Evolutionary conservation across 495 filamentous ascomycete species (phyloP), one percentile per base, ranked within the genome.

Genomic region (Daldinia decipiens): DNA sequence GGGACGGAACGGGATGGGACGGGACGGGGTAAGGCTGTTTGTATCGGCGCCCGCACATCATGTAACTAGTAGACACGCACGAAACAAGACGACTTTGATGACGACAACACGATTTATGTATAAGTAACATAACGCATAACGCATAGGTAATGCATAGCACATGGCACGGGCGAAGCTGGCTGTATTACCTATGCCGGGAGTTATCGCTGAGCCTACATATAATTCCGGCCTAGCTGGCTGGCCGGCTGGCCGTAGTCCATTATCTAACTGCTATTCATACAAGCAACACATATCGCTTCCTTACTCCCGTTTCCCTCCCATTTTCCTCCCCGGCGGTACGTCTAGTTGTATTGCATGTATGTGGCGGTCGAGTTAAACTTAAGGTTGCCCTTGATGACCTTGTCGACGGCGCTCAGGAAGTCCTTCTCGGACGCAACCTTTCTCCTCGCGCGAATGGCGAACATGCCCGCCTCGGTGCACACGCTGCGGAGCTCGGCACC

Each of bases 371-470:
- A 97, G 87, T 97, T 98, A 86, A 99, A 99, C 87, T 99, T 99
- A 79, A 97, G 84, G 80, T 97, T 97, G 66, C 93, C 94, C 88
- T 98, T 98, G 82, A 99, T 99, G 60, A 99, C 95, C 89, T 99
- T 99, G 83, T 99, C 95, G 65, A 99, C 95, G 15, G 95, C 94
- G 19, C 91, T 91, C 79, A 99, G 85, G 83, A 99, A 99, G 84
- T 99, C 95, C 88, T 99, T 99, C 89, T 99, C 95, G 21, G 94
- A 95, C 4, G 95, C 95, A 11, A 99, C 94, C 92, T 99, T 99
- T 78, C 95, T 90, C 79, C 95, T 85, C 39, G 96, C 95, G 57
- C 95, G 89, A 75, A 99, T 98, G 50, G 95, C 96, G 79, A 97
- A 99, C 96, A 99, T 98, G 69, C 95, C 95, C 9, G 95, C 95